Base-by-base conservation (phyloP, 2,329 filamentous ascomycete species). In the Hypoxylon rubiginosum region DNA sequence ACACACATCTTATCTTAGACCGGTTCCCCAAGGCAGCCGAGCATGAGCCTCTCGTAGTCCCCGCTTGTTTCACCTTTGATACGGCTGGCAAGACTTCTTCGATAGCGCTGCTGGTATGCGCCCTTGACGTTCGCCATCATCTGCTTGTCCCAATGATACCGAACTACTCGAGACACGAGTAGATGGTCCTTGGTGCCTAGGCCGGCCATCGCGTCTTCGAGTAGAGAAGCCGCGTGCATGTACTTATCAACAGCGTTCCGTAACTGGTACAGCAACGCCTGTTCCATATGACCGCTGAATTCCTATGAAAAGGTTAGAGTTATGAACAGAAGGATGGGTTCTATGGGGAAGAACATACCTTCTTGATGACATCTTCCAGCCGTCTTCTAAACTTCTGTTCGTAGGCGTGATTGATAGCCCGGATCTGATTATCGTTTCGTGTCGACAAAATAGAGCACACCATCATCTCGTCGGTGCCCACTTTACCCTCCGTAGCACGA, bases 251-350 rank as follows among this genome's bases (percentile, higher is more conserved):
- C 82, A 2, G 92, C 95, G 11, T 90, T 85, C 10, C 86, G 86
- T n/a, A 97, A 82, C 78, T 97, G 93, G 76, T 89, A 90, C 26
- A 96, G 81, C 0, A 98, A 85, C 0, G 93, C 93, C 15, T 92
- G 88, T 77, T 94, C 85, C 94, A 98, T 97, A 77, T 98, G 95
- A 0, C 95, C 95, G 0, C 90, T 92, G 80, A 97, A 97, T 74
- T 96, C 90, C 81, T 90, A 65, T 19, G 10, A 48, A 53, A 58
- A 26, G 19, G 62, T 70, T 32, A 67, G 66, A 45, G 21, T 46
- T 21, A n/a, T 15, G 10, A 26, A 32, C 11, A 19, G 26, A 21
- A 2, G 15, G 51, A 28, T 48, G 1, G 24, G 21, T 4, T 43
- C 8, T 19, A 13, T 28, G 10, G 24, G 30, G 11, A 26, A 7